Evolutionary conservation across 495 filamentous ascomycete genomes (phyloP), one percentile per base, ranked within the genome.

Genomic region (Aspergillus asperescens): DNA sequence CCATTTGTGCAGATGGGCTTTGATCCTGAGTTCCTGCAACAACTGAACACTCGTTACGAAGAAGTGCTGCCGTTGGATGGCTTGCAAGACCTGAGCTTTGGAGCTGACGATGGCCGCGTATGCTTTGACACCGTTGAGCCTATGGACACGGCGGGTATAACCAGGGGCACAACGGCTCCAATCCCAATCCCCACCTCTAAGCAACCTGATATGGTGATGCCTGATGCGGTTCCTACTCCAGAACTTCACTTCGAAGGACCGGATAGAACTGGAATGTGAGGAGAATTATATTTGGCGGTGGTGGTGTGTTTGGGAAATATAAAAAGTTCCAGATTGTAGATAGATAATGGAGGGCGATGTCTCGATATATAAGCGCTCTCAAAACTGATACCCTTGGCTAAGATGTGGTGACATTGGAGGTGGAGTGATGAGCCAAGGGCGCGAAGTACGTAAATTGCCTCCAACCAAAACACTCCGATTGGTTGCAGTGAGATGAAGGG

Each of bases 1-100:
- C 66, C 69, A 3, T 62, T 73, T 35, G 61, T 72, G 27, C 71
- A 71, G 54, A 71, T 73, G 64, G 70, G 67, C 7, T 76, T 76
- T 41, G 73, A 76, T 19, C 69, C 69, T 7, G 65, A 64, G 19
- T 70, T 74, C 27, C 48, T 76, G 41, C 67, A 70, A 54, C 65
- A 63, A 42, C 43, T 75, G 29, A 69, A 69, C 37, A 61, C 68
- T 10, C 62, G 60, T 47, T 72, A 72, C 53, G 66, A 62, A 18
- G 62, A 54, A 25, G 42, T 68, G 23, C 16, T 71, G 40, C 54
- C 64, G 29, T 38, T 65, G 28, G 61, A 59, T 31, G 55, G 39
- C 6, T 29, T 63, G 27, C 50, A 63, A 56, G 61, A 43, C 3
- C 29, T 63, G 37, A 51, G 38, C 15, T 55, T 57, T 42, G 52